Conservation (phyloP, 1,284 basidiomycete species). For the Ustanciosporium gigantosporum region DNA sequence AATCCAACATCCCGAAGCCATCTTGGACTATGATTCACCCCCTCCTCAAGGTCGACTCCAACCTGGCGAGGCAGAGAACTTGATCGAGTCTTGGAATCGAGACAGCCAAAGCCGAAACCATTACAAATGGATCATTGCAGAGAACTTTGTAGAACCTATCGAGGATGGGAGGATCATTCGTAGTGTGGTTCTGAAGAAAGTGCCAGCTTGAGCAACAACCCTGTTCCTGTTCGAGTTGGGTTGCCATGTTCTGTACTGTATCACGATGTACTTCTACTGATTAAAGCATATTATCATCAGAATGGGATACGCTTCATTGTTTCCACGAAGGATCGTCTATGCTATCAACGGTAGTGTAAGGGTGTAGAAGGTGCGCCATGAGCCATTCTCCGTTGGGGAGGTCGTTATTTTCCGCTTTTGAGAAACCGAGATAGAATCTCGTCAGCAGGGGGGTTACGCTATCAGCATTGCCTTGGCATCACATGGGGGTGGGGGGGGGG, state of each 20-base stretch:
- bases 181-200: conserved; percentile 15
- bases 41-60: conserved; percentile 21
- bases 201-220: too few species aligned
- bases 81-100: conserved; percentile 13
- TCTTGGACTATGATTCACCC: conserved; percentile 21
- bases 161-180: conserved; percentile 27
- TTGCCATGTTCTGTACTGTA: too few species aligned
- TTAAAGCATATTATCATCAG: too few species aligned
- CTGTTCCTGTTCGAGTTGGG: too few species aligned
- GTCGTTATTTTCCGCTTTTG: conserved; percentile 56
- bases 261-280: too few species aligned
- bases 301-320: too few species aligned
- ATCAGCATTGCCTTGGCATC: too few species aligned
- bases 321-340: conserved; percentile 29
- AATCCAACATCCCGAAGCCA: conserved; percentile 3
- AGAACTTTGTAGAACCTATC: conserved; percentile 17
- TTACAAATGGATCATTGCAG: conserved; percentile 11
- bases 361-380: conserved; percentile 46
- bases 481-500: neutral
- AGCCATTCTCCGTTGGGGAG: conserved; percentile 58
- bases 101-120: too few species aligned
- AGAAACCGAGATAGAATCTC: too few species aligned
- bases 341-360: conserved; percentile 24
- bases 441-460: too few species aligned
- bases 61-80: conserved; percentile 14